Evolutionary conservation across 805 yeast genomes (phyloP), one percentile per base, ranked within the genome.

Genomic region (Metschnikowia similis): DNA sequence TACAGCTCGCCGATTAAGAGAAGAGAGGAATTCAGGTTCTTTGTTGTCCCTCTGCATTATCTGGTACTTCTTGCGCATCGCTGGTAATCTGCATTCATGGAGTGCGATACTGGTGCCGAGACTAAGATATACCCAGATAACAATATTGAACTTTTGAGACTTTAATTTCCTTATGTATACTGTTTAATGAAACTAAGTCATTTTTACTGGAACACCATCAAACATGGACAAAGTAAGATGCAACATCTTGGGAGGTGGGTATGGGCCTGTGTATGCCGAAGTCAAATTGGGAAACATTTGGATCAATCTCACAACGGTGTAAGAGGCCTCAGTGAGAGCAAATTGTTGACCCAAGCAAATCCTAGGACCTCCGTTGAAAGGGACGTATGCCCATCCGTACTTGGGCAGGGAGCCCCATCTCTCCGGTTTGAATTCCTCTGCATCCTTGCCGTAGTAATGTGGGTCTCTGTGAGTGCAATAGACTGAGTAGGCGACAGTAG

Each of bases 261-360:
- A 35, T n/a, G 49, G 47, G 8, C 59, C 59, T 9, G 45, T 45
- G 50, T 57, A 53, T 7, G 49, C 56, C 31, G 52, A 52, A 8
- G 37, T 37, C 41, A 68, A 52, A 50, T 62, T 58, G 11, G 69
- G 69, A 52, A 62, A 70, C 42, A 53, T 55, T 52, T 68, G 72
- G 31, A 58, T 48, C 53, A 76, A 57, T 53, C 79, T 66, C 14
- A 66, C 70, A 38, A 74, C 56, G 16, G 71, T 65, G 60, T 75
- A 77, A 17, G 76, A 66, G 10, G 79, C 77, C 62, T 78, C 82
- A 17, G 81, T 77, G 17, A 78, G 70, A 6, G 82, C 83, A 62
- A 76, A 77, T 62, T 78, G 82, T 65, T 78, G 82, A 37, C 82
- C 83, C 48, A 78, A 65, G 58, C 82, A 78, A 50, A 78, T 76